phyloP scores from a whole-genome alignment of 805 yeast genomes.

The Kazachstania africana region DNA sequence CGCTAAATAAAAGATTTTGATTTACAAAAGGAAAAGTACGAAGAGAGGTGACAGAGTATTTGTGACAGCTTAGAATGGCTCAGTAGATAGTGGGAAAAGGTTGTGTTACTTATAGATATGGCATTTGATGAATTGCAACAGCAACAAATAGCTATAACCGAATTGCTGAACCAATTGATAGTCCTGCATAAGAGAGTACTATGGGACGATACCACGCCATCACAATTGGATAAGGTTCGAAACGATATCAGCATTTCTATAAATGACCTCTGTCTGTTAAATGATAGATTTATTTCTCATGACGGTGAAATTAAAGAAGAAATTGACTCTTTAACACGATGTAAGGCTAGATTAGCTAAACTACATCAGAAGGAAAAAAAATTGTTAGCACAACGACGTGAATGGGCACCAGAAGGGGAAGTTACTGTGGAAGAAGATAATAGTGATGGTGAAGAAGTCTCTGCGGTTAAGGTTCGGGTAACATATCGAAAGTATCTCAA shows the following conservation, averaged over 20 bases:
- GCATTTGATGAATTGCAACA: constrained; percentile 14
- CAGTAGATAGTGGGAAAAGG: no score
- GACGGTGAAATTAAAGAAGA: constrained; percentile 18
- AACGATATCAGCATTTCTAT: constrained; percentile 20
- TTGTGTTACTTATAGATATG: no score
- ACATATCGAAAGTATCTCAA: constrained; percentile 12
- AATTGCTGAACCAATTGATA: constrained; percentile 12
- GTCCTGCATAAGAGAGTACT: constrained; percentile 14
- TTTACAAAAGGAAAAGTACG: no score
- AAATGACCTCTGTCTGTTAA: constrained; percentile 17
- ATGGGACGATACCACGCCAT: constrained; percentile 7
- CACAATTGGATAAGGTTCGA: constrained; percentile 13
- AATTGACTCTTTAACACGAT: constrained; percentile 6
- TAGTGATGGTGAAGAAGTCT: background rate
- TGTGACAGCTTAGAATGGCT: no score
- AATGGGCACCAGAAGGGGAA: constrained; percentile 1
- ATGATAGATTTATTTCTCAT: constrained; percentile 15
- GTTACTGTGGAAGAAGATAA: constrained; percentile 5
- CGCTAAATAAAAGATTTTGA: no score
- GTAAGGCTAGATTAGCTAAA: constrained; percentile 7
- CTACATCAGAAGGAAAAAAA: constrained; percentile 5
- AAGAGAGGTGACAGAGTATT: no score
- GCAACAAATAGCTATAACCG: constrained; percentile 15
- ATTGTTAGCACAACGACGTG: constrained; percentile 2
- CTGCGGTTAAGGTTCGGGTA: background rate